phyloP scores from a whole-genome alignment of 1,139 yeast genomes.

The Kodamaea fungicola region DNA sequence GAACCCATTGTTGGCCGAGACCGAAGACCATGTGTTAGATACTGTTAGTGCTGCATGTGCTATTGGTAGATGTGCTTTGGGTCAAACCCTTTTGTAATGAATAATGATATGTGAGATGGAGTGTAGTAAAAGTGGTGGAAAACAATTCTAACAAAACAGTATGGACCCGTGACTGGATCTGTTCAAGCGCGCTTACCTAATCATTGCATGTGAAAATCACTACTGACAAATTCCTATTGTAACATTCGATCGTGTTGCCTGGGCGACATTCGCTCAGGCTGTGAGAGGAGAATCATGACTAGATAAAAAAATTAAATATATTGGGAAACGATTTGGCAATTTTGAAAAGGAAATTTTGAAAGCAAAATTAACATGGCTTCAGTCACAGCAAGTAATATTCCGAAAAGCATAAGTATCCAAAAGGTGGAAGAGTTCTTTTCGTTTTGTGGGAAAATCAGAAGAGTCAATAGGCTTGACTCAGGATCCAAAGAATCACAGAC shows the following conservation, averaged over 20 bases:
- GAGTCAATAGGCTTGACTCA: constrained; percentile 35
- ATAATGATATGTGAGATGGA: too few species aligned
- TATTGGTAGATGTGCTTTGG: constrained; percentile 89
- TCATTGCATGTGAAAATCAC: too few species aligned
- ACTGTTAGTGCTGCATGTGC: constrained; percentile 91
- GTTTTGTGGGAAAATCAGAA: constrained; percentile 68
- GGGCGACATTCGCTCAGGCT: too few species aligned
- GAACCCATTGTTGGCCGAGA: constrained; percentile 84
- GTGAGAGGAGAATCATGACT: too few species aligned
- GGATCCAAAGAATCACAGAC: constrained; percentile 22
- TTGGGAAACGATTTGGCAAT: too few species aligned
- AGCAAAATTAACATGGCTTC: constrained; percentile 28
- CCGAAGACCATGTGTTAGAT: constrained; percentile 72
- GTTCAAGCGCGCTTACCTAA: too few species aligned
- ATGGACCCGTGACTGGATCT: too few species aligned
- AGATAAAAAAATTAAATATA: too few species aligned
- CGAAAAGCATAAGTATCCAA: constrained; percentile 48
- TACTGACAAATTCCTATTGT: too few species aligned
- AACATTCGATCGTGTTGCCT: too few species aligned
- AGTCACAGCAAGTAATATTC: constrained; percentile 59
- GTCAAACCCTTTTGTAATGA: constrained; percentile 72
- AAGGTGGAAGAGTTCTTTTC: constrained; percentile 69
- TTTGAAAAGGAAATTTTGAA: not conserved
- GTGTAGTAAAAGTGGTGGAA: too few species aligned
- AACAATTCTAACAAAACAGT: too few species aligned